Percentiles rank a stretch among this genome's conserved stretches.
Evolutionary conservation across 179 eudicot genomes (phyloP).

Genomic region (Beta macrorhiza): DNA sequence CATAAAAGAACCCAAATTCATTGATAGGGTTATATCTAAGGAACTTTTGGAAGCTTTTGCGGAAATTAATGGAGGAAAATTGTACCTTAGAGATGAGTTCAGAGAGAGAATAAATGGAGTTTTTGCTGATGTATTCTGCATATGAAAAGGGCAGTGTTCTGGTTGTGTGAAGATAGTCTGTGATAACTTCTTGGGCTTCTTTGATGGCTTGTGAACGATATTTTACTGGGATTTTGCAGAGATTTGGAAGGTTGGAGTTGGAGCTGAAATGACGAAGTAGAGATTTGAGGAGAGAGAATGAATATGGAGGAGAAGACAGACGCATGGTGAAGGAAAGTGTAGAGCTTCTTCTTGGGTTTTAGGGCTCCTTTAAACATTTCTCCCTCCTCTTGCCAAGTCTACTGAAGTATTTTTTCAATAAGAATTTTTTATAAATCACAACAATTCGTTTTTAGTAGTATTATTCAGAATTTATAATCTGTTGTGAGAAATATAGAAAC

Average conservation of each 20-base stretch:
- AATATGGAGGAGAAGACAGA: neutral
- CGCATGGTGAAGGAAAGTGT: constrained; percentile 11
- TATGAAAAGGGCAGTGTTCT: constrained; percentile 53
- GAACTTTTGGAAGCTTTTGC: constrained; percentile 39
- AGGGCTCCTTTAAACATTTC: neutral
- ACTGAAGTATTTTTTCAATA: no score
- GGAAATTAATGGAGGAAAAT: constrained; percentile 36
- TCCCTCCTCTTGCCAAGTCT: no score
- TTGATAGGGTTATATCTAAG: constrained; percentile 73
- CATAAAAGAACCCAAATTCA: constrained; percentile 75
- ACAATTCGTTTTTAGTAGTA: no score
- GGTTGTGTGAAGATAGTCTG: constrained; percentile 69
- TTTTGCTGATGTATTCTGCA: constrained; percentile 56
- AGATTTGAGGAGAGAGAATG: constrained; percentile 17
- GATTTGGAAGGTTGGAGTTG: constrained; percentile 25
- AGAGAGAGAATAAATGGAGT: constrained; percentile 41
- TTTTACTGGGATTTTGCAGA: constrained; percentile 45
- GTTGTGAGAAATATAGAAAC: no score
- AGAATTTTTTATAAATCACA: no score
- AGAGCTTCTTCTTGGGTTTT: neutral
- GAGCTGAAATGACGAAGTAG: constrained; percentile 33
- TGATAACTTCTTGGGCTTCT: constrained; percentile 48
- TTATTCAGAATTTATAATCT: no score
- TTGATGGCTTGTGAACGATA: constrained; percentile 41
- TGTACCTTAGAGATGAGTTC: constrained; percentile 39